Evolutionary conservation across 148 eudicot species (phyloP).

Genomic region (Talinum fruticosum): DNA sequence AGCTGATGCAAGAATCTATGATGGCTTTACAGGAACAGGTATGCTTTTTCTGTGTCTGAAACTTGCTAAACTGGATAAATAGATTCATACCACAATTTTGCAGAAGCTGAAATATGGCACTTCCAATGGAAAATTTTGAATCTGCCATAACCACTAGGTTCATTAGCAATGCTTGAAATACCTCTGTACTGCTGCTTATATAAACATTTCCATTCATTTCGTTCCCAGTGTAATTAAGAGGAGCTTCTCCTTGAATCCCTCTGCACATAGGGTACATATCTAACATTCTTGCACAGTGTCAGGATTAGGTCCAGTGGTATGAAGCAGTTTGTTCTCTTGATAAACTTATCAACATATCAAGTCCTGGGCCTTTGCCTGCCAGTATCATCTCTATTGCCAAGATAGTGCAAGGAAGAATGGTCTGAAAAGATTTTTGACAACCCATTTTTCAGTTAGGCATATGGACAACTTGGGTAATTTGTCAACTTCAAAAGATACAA

Average conservation of each 20-base stretch:
- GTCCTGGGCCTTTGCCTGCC: neutral
- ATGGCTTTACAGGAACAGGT: conserved; percentile 38
- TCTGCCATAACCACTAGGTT: neutral
- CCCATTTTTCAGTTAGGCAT: too few relatives aligned
- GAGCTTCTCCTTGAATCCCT: too few relatives aligned
- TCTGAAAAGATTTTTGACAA: too few relatives aligned
- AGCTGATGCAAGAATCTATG: conserved; percentile 38
- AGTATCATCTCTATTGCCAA: too few relatives aligned
- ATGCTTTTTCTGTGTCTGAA: neutral
- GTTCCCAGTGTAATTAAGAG: too few relatives aligned
- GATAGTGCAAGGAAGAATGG: too few relatives aligned
- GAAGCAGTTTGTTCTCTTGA: neutral
- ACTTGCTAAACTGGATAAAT: neutral
- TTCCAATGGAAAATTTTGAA: neutral
- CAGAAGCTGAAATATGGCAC: neutral
- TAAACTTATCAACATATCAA: neutral
- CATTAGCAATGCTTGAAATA: neutral
- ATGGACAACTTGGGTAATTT: too few relatives aligned
- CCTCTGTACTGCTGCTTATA: neutral
- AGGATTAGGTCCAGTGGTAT: neutral
- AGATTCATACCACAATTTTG: neutral
- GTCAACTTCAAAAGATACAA: too few relatives aligned
- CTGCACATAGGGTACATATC: neutral
- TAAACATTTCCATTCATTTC: too few relatives aligned
- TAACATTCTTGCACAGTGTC: neutral